Percentiles rank a stretch among this genome's conserved stretches.
These are phyloP conservation scores for Vitis riparia DNA, from an alignment of 164 flowering plant species.

Conservation along the genomic window DNA sequence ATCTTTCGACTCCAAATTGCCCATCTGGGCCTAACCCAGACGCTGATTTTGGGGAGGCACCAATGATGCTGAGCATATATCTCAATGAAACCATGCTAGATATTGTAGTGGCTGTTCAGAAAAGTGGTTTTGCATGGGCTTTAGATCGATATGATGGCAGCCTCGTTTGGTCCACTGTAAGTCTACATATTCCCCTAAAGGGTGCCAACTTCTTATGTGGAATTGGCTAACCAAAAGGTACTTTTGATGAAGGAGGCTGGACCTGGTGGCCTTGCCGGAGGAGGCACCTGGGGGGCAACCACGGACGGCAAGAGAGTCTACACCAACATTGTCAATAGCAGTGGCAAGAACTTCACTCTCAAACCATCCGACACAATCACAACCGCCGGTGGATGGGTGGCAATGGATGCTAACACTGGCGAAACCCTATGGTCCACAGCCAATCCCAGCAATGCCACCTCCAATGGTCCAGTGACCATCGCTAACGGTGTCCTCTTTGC, in stretches of 20 bases:
- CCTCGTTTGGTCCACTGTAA: constrained; percentile 33
- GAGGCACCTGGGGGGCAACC: constrained; percentile 51
- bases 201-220: no score
- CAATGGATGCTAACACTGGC: constrained; percentile 39
- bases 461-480: constrained; percentile 32
- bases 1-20: constrained; percentile 19
- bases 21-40: constrained; percentile 37
- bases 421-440: constrained; percentile 38
- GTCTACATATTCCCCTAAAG: neutral
- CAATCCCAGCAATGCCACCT: constrained; percentile 25
- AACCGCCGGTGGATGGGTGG: constrained; percentile 45
- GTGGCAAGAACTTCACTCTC: constrained; percentile 27
- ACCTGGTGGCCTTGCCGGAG: constrained; percentile 42
- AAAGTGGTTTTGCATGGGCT: constrained; percentile 47
- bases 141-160: constrained; percentile 31
- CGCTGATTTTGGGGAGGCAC: constrained; percentile 40
- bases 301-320: constrained; percentile 38
- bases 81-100: constrained; percentile 20
- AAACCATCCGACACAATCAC: constrained; percentile 29
- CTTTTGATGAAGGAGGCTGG: constrained; percentile 33
- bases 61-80: constrained; percentile 26
- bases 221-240: neutral
- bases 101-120: constrained; percentile 34
- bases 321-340: constrained; percentile 47
- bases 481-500: constrained; percentile 42